Evolutionary conservation across 345 rosid genomes (phyloP).

Genomic region (Salix caprea): DNA sequence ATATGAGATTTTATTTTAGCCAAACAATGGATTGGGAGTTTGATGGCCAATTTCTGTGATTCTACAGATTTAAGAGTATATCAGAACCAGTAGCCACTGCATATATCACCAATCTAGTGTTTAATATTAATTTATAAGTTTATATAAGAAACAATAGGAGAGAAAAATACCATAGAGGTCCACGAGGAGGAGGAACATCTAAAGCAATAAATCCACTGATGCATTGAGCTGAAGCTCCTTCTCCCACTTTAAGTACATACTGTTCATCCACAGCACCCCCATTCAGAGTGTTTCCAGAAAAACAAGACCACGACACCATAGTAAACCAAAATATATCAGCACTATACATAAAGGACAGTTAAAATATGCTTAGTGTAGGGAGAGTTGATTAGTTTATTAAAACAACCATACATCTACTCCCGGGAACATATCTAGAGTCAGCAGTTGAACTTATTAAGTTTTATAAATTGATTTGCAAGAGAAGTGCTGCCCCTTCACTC

Average conservation of each 20-base stretch:
- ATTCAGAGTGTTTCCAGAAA: not conserved
- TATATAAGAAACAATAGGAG: not conserved
- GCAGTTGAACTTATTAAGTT: not conserved
- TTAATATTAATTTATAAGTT: not conserved
- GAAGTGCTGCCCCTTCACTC: not conserved
- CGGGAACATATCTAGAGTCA: not conserved
- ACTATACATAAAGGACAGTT: not conserved
- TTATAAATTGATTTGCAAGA: not conserved
- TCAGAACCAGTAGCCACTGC: not conserved
- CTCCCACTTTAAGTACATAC: conserved; percentile 33
- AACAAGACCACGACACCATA: not conserved
- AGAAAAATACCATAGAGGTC: conserved; percentile 30
- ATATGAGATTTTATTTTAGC: not conserved
- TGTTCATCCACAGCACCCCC: conserved; percentile 7
- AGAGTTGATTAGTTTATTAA: not conserved
- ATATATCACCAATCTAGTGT: not conserved
- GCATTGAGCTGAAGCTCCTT: conserved; percentile 30
- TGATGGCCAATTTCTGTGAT: not conserved
- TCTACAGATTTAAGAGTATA: not conserved
- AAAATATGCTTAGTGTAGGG: not conserved
- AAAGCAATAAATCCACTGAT: conserved; percentile 31
- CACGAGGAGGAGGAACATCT: conserved; percentile 27
- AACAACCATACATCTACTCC: not conserved
- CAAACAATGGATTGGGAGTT: not conserved
- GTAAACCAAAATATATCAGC: not conserved